Base-by-base conservation (phyloP, 495 filamentous ascomycete genomes). In the Aspergillus avenaceus region DNA sequence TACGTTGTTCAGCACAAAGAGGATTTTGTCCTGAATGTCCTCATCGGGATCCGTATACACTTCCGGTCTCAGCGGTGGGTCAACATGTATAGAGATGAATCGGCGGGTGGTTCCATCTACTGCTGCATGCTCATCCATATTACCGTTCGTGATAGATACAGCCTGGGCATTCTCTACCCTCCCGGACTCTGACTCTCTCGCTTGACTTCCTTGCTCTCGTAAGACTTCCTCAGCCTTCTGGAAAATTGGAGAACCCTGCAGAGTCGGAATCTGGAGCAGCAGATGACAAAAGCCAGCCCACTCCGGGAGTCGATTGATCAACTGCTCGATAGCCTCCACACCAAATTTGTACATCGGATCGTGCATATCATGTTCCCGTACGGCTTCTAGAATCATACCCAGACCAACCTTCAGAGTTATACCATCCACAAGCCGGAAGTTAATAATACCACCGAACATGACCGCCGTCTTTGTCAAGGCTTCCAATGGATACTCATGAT, bases 341-440 rank as follows among this genome's bases (percentile, higher is more conserved):
- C 93, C 93, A 63, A 99, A 99, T 56, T 96, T 96, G 73, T 91
- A 97, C 93, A 99, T 97, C 0, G 86, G 82, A 42, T 88, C 80
- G 13, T 91, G 85, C 8, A 87, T 79, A 5, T 77, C 74, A 55
- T 90, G 86, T 51, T 96, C 89, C 38, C 87, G 75, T 11, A 97
- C 91, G 12, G 95, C 88, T 65, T 99, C 92, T 25, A 97, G 75
- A 51, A 99, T 91, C 93, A 99, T 97, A 5, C 86, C 89, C 37
- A 96, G 72, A 9, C 87, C 93, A 46, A 96, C 90, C 59, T 95
- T 88, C 36, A 97, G 83, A 2, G 93, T 89, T 27, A 99, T 83
- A 22, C 87, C 84, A 42, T 89, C 86, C 43, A 97, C 87, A 8
- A 99, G 78, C 51, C 90, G 87, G 73, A 85, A 92, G 27, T 89